phyloP scores from a whole-genome alignment of 73 alveolate species.

The Loxodes magnus region DNA sequence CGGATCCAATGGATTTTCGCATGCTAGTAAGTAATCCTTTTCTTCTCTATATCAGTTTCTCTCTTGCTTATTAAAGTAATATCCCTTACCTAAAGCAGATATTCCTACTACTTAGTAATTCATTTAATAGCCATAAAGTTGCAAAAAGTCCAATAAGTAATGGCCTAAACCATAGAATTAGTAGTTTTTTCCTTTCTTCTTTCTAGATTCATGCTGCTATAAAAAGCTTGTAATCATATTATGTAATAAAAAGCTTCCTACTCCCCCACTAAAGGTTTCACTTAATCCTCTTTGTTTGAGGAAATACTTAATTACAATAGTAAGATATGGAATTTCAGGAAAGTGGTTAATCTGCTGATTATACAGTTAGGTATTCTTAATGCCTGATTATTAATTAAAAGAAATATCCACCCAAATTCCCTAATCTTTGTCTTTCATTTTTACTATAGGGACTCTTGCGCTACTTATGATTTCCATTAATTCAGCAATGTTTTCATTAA shows the following conservation, averaged over 20 bases:
- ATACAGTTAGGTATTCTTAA: constrained; percentile 49
- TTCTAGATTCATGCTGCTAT: constrained; percentile 20
- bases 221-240: constrained; percentile 58
- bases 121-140: constrained; percentile 75
- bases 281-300: constrained; percentile 72
- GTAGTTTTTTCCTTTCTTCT: constrained; percentile 33
- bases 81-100: constrained; percentile 73
- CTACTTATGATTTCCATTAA: constrained; percentile 34
- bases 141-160: constrained; percentile 67
- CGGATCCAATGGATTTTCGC: constrained; percentile 1
- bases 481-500: constrained; percentile 18
- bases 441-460: constrained; percentile 90
- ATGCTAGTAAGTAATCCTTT: neutral
- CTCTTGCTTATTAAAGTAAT: constrained; percentile 9
- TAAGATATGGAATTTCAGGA: constrained; percentile 75
- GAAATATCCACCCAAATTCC: constrained; percentile 71
- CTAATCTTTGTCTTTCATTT: constrained; percentile 56
- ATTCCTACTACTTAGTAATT: constrained; percentile 73
- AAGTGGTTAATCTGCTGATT: constrained; percentile 42
- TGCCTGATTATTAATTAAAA: constrained; percentile 76
- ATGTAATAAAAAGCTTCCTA: constrained; percentile 78
- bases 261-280: constrained; percentile 94
- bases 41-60: neutral
- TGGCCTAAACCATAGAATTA: constrained; percentile 58
- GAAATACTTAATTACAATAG: constrained; percentile 67